These are phyloP conservation scores for Pichia sp. DNA, from an alignment of 1,139 yeast species.

Conservation along the genomic window DNA sequence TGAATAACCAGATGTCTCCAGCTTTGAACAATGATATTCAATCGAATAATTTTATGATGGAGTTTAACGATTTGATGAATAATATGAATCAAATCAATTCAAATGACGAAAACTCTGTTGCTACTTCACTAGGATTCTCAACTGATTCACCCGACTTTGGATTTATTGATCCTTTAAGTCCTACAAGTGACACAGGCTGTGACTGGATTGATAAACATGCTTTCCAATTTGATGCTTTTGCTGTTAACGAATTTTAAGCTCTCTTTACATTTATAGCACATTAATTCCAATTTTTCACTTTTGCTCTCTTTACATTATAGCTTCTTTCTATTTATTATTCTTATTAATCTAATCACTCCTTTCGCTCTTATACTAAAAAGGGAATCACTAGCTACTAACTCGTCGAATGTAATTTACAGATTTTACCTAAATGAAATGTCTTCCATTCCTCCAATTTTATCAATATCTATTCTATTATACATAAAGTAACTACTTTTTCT, in stretches of 20 bases:
- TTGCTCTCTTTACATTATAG: no score
- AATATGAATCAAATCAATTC: conserved; percentile 6
- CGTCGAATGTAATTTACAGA: no score
- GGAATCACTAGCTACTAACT: no score
- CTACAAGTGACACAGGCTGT: conserved; percentile 44
- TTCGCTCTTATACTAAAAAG: no score
- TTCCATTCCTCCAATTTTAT: no score
- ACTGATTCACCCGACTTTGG: conserved; percentile 10
- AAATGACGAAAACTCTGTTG: neutral
- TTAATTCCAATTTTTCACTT: no score
- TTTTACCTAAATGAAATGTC: no score
- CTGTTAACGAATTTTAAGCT: conserved; percentile 8
- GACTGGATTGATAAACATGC: conserved; percentile 44
- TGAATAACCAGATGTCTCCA: neutral
- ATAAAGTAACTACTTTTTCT: no score
- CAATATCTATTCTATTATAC: no score
- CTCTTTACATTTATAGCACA: no score
- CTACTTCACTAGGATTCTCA: conserved; percentile 3
- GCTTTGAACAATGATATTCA: neutral
- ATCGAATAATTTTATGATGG: conserved; percentile 9
- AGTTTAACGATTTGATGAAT: conserved; percentile 11
- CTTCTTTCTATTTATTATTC: no score
- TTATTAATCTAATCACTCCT: no score
- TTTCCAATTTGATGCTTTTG: conserved; percentile 29
- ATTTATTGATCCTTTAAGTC: conserved; percentile 27